Percentiles rank a stretch among this genome's conserved stretches.
These are phyloP conservation scores for Zygnema cylindricum DNA, from an alignment of 139 green algal species.

Conservation along the genomic window DNA sequence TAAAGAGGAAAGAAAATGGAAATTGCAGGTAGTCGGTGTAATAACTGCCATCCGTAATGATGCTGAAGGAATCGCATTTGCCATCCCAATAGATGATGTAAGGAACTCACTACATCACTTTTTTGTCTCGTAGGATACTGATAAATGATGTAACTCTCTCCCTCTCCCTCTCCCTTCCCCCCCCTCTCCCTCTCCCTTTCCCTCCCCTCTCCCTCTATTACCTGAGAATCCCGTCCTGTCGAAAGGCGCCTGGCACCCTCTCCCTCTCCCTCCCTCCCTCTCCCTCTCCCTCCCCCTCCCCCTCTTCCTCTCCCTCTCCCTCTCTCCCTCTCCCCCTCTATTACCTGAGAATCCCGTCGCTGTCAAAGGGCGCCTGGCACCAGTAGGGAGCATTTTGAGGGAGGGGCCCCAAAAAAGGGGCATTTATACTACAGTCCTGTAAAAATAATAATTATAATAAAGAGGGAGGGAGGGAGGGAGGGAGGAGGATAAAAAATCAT, in stretches of 20 bases:
- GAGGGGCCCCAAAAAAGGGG: constrained; percentile 7
- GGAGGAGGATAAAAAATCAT: not conserved
- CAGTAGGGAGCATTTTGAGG: constrained; percentile 5
- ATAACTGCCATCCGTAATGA: constrained; percentile 62
- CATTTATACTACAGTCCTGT: constrained; percentile 23
- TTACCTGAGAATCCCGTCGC: constrained; percentile 32
- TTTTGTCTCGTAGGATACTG: not conserved
- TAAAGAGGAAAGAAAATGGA: no score
- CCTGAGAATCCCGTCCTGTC: no score
- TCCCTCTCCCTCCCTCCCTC: no score
- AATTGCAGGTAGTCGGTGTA: constrained; percentile 54
- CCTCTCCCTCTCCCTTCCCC: not conserved
- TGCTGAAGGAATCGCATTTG: constrained; percentile 62
- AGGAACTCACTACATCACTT: not conserved
- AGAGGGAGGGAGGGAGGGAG: not conserved
- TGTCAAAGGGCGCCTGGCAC: constrained; percentile 34
- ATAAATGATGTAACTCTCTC: not conserved
- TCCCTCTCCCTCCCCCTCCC: no score
- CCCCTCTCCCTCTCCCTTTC: not conserved
- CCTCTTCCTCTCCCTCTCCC: no score
- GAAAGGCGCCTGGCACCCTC: no score
- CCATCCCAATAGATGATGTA: constrained; percentile 62
- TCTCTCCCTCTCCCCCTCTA: no score
- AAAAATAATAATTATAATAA: not conserved
- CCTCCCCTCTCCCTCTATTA: no score